These are phyloP conservation scores for Polytrichum commune DNA, from an alignment of 225 moss, liverwort and hornwort genomes.

Conservation along the genomic window DNA sequence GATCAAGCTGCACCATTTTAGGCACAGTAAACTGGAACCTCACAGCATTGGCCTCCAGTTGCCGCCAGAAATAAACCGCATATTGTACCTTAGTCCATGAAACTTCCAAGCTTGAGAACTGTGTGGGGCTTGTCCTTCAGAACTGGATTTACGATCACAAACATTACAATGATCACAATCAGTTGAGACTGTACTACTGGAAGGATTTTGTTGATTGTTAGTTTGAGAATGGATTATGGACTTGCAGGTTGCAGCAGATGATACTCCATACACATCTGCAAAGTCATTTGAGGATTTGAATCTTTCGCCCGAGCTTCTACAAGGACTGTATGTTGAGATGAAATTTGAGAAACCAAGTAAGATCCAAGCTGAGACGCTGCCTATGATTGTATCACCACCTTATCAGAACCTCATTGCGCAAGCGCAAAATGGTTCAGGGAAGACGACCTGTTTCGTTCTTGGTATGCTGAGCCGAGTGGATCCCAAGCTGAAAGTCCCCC, in stretches of 20 bases:
- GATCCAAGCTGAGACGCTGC: constrained; percentile 93
- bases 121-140: too few species aligned
- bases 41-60: too few species aligned
- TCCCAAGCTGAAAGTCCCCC: constrained; percentile 73
- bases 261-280: constrained; percentile 88
- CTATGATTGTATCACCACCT: constrained; percentile 81
- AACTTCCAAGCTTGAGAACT: too few species aligned
- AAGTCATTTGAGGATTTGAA: constrained; percentile 80
- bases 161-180: too few species aligned
- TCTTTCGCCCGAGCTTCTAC: constrained; percentile 59
- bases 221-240: neutral
- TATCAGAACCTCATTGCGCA: constrained; percentile 88
- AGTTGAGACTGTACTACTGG: too few species aligned
- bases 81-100: too few species aligned
- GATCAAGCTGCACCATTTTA: too few species aligned
- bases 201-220: too few species aligned
- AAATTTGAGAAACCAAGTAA: constrained; percentile 95
- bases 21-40: too few species aligned
- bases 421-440: constrained; percentile 98
- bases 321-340: constrained; percentile 95
- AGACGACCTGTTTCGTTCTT: constrained; percentile 96
- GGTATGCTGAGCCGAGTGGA: constrained; percentile 96
- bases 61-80: too few species aligned
- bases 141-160: too few species aligned
- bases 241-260: constrained; percentile 68